A percentile compares a stretch with the other conserved stretches of the same genome.
Evolutionary conservation across 106 monocot genomes (phyloP).

Genomic region (Alisma plantagoaquatica): DNA sequence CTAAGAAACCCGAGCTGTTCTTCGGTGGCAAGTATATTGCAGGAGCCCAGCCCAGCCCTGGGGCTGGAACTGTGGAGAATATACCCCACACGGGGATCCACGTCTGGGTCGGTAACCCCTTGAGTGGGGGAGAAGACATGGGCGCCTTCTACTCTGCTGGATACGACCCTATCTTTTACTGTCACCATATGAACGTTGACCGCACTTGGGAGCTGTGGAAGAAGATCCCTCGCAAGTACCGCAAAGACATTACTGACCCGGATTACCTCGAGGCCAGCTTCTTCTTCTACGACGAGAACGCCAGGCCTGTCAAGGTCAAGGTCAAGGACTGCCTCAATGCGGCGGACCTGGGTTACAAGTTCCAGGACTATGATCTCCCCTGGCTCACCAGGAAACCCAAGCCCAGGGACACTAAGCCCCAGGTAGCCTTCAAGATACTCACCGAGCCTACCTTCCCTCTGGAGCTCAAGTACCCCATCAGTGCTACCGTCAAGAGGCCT

Average conservation of each 20-base stretch:
- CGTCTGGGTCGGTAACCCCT: constrained; percentile 7
- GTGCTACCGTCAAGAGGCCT: constrained; percentile 5
- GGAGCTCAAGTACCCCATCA: constrained; percentile 7
- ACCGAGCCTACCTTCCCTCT: constrained; percentile 11
- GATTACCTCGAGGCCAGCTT: constrained; percentile 23
- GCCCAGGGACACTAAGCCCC: not conserved
- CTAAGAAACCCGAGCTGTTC: no score
- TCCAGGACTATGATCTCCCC: constrained; percentile 8
- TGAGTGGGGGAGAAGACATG: constrained; percentile 14
- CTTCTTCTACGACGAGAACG: constrained; percentile 32
- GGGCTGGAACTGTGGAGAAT: constrained; percentile 29
- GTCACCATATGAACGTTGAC: constrained; percentile 28
- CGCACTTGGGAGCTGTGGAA: constrained; percentile 26
- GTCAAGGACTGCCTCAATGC: constrained; percentile 16
- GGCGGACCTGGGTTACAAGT: constrained; percentile 7
- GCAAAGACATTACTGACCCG: not conserved
- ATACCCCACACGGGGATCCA: constrained; percentile 26
- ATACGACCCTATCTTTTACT: constrained; percentile 23
- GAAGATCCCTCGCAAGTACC: not conserved
- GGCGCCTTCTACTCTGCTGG: constrained; percentile 26
- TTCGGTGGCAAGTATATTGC: constrained; percentile 34
- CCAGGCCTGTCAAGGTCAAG: constrained; percentile 16
- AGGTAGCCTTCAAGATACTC: not conserved
- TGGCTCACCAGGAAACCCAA: constrained; percentile 11
- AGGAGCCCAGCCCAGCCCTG: constrained; percentile 20